Conservation (phyloP, 2,329 filamentous ascomycete genomes). For the Colletotrichum horii region DNA sequence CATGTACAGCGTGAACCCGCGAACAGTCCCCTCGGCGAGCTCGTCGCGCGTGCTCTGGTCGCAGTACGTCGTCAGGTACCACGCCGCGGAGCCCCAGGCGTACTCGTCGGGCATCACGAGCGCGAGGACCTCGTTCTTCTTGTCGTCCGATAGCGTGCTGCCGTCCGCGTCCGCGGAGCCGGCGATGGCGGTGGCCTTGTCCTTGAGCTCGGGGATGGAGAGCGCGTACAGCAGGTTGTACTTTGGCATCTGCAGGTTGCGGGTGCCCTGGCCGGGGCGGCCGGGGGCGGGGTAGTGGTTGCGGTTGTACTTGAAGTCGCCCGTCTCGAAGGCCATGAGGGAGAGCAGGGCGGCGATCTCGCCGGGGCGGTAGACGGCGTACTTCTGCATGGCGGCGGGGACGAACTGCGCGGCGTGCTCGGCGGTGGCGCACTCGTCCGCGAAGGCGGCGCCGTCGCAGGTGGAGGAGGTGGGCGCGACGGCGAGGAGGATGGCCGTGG, state of each 20-base stretch:
- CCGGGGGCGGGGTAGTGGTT: constrained; percentile 57
- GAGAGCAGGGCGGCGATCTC: constrained; percentile 74
- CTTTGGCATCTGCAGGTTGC: constrained; percentile 55
- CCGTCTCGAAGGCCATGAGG: constrained; percentile 75
- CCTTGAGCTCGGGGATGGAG: constrained; percentile 41
- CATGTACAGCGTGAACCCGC: constrained; percentile 52
- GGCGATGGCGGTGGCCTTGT: constrained; percentile 33
- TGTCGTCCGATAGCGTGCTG: constrained; percentile 26
- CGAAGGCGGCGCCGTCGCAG: constrained; percentile 52
- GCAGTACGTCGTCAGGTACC: constrained; percentile 56
- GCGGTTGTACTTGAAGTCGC: constrained; percentile 72
- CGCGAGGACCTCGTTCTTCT: constrained; percentile 45
- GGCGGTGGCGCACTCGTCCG: constrained; percentile 71
- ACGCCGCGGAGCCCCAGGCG: constrained; percentile 59
- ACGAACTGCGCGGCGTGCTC: constrained; percentile 64
- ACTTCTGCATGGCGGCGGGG: constrained; percentile 58
- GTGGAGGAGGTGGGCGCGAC: constrained; percentile 63
- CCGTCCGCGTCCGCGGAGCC: constrained; percentile 30
- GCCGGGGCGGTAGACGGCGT: constrained; percentile 57
- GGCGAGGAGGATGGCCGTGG: constrained; percentile 46
- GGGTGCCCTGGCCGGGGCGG: constrained; percentile 73
- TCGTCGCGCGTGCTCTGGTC: constrained; percentile 29
- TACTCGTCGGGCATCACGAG: constrained; percentile 53
- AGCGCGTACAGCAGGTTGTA: constrained; percentile 56
- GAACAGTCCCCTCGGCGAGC: constrained; percentile 43